Evolutionary conservation across 1,284 basidiomycete genomes (phyloP).

Genomic region (Lignosus rhinocerotis): DNA sequence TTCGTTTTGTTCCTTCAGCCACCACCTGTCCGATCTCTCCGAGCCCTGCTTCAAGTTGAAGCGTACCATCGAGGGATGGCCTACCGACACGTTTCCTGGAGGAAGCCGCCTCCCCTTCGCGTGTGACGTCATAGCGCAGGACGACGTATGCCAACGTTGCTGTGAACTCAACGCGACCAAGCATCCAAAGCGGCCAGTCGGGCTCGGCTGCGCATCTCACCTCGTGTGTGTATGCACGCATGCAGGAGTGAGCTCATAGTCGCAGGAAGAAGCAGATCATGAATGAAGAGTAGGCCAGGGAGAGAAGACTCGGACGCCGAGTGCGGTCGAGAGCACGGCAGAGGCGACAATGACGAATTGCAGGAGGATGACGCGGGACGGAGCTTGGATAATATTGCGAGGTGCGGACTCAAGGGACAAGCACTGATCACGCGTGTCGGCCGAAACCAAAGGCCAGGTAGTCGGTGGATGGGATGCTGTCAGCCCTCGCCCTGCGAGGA

Average conservation of each 20-base stretch:
- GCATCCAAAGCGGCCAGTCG: slow-evolving; percentile 12
- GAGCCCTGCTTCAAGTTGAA: too few species aligned
- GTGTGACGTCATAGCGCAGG: slow-evolving; percentile 14
- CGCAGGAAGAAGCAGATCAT: too few species aligned
- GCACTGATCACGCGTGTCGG: slow-evolving; percentile 28
- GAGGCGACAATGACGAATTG: too few species aligned
- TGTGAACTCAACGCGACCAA: slow-evolving; percentile 22
- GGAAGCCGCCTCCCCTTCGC: neutral
- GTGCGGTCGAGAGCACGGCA: too few species aligned
- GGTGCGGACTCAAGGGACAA: neutral
- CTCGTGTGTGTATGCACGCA: neutral
- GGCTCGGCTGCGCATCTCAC: slow-evolving; percentile 8
- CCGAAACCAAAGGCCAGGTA: slow-evolving; percentile 30
- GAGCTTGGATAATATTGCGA: too few species aligned
- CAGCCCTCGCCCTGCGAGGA: slow-evolving; percentile 36
- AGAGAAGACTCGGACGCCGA: too few species aligned
- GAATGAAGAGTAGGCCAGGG: too few species aligned
- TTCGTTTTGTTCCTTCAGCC: neutral
- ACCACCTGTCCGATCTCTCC: too few species aligned
- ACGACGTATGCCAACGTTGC: slow-evolving; percentile 18
- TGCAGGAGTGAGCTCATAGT: neutral
- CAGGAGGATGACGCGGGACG: too few species aligned
- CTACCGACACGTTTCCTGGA: neutral
- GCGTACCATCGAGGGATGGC: neutral
- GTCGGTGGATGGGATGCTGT: slow-evolving; percentile 23